Evolutionary conservation across 2,329 filamentous ascomycete genomes (phyloP), one percentile per base, ranked within the genome.

Genomic region (Fusarium sp.): DNA sequence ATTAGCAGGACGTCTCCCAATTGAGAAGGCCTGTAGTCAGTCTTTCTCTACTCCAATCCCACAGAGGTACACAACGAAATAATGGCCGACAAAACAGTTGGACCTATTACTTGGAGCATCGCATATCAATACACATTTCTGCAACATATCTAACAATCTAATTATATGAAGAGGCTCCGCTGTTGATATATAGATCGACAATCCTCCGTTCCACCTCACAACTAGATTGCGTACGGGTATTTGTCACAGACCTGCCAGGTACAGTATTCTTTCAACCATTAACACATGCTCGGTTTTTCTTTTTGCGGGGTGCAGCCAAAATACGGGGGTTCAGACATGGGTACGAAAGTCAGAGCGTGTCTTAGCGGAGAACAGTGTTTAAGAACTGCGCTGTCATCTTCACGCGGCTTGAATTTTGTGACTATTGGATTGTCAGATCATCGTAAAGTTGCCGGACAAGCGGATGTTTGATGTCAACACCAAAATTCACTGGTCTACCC

Each of bases 221-320:
- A n/a, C n/a, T n/a, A 14, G 17, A 19, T 17, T 41, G 25, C 23
- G 37, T 23, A 33, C 41, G 23, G 9, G 4, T 9, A 37, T 35
- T 33, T 15, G 25, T 46, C 20, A 20, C 15, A 10, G 6, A 14
- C 33, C 22, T 40, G 17, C 15, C 45, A 58, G 20, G 46, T 41
- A 64, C 30, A 43, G 22, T 54, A 23, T 45, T 44, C 39, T 23
- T 19, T 40, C 19, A 30, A n/a, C 7, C 23, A 47, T 17, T 9
- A 22, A 64, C 46, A 65, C 60, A 27, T 65, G 35, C 27, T 61
- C 27, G 27, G 22, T 19, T 19, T 58, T n/a, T 22, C 50, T 47
- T 27, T 63, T 58, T 61, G 61, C n/a, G 60, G 62, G 62, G 62
- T 65, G 48, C 62, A 65, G 62, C n/a, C 48, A 59, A 50, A 35